Evolutionary conservation across 2,329 filamentous ascomycete species (phyloP).

Genomic region (Bimuria novae-zelandiae): DNA sequence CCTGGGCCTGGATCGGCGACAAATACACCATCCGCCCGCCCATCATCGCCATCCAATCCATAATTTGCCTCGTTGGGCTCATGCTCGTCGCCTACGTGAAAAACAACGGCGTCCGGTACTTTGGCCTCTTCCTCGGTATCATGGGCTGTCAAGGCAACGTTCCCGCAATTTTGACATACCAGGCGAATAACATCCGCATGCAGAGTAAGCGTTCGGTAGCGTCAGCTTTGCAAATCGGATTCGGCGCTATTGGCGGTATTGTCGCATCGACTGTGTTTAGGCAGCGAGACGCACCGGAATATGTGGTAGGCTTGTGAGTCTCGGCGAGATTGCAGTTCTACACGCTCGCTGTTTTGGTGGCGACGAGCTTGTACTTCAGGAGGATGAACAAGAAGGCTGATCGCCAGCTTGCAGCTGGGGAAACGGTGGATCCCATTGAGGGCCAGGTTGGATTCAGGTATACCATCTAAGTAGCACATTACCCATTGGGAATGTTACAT

Average conservation of each 20-base stretch:
- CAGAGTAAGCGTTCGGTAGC: constrained; percentile 62
- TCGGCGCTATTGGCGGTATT: constrained; percentile 58
- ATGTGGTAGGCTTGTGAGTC: constrained; percentile 18
- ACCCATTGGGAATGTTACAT: no score
- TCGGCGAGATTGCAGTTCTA: constrained; percentile 25
- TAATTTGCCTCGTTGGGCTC: constrained; percentile 28
- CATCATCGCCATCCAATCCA: constrained; percentile 25
- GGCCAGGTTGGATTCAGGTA: constrained; percentile 28
- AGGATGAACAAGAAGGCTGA: constrained; percentile 22
- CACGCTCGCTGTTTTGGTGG: constrained; percentile 18
- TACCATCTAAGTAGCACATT: constrained; percentile 18
- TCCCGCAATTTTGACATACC: constrained; percentile 31
- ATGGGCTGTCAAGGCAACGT: constrained; percentile 13
- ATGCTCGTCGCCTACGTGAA: constrained; percentile 30
- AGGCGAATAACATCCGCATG: constrained; percentile 58
- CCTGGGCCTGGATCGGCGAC: constrained; percentile 30
- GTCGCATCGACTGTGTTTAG: constrained; percentile 58
- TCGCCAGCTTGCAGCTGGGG: constrained; percentile 16
- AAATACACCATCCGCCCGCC: constrained; percentile 31
- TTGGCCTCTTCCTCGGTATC: constrained; percentile 27
- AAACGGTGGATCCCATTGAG: constrained; percentile 20
- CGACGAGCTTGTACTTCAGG: constrained; percentile 19
- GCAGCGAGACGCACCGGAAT: constrained; percentile 39
- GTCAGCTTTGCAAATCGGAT: constrained; percentile 52
- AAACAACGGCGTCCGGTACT: constrained; percentile 31